Evolutionary conservation across 176 grass and related monocot species (phyloP).

Genomic region (Aegilops umbellulata): DNA sequence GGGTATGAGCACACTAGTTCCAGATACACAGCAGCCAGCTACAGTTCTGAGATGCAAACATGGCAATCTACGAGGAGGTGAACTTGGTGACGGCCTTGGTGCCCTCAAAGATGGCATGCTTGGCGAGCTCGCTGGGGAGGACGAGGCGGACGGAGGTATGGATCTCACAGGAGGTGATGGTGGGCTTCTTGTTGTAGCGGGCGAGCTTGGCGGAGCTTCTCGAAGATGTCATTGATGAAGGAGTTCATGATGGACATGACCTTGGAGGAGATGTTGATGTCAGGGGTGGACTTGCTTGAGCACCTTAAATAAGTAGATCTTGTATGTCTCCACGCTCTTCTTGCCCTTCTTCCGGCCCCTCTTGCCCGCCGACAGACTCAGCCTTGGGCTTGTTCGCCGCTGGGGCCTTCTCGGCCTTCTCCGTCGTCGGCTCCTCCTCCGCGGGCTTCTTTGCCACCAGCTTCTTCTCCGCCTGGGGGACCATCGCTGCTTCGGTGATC

Average conservation of each 20-base stretch:
- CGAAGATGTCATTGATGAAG: constrained; percentile 89
- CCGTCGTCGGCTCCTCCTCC: no score
- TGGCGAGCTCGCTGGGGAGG: constrained; percentile 57
- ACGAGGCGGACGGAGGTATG: constrained; percentile 66
- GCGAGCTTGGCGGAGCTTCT: constrained; percentile 54
- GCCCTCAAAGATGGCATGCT: constrained; percentile 60
- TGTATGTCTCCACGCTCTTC: constrained; percentile 73
- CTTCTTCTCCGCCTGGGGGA: no score
- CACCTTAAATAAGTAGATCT: constrained; percentile 98
- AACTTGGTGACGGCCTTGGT: constrained; percentile 24
- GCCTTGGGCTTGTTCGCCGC: no score
- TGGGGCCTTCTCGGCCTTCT: no score
- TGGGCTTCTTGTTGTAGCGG: constrained; percentile 68
- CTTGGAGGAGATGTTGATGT: constrained; percentile 90
- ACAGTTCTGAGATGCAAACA: not conserved
- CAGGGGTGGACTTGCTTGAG: constrained; percentile 87
- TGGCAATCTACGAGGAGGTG: not conserved
- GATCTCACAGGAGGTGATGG: constrained; percentile 56
- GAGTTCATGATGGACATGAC: constrained; percentile 95
- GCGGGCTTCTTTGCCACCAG: no score
- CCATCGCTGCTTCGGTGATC: no score
- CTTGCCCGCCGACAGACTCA: not conserved
- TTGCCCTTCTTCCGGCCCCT: not conserved
- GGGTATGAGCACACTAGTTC: no score
- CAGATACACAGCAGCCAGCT: no score